These are phyloP conservation scores for Datura wrightii DNA, from an alignment of 257 asterid genomes.

Conservation along the genomic window DNA sequence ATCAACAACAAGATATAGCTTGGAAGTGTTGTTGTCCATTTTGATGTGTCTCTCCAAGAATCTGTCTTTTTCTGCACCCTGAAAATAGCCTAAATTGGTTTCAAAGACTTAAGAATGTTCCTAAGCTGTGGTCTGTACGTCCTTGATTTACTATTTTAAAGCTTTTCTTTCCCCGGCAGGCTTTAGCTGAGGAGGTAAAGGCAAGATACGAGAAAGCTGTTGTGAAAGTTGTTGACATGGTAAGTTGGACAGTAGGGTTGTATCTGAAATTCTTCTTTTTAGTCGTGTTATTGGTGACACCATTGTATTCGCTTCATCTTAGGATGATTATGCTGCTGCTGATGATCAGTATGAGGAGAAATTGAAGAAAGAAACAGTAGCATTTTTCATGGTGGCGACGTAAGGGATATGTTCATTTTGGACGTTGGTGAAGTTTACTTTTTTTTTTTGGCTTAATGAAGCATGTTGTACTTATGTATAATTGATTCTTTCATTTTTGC, in stretches of 20 bases:
- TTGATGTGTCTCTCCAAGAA: too few species aligned
- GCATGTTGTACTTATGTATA: background rate
- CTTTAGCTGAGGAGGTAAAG: conserved; percentile 72
- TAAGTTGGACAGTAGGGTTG: conserved; percentile 38
- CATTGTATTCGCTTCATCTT: background rate
- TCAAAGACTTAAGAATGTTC: too few species aligned
- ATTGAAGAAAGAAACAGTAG: conserved; percentile 69
- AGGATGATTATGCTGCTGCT: conserved; percentile 84
- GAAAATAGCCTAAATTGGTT: background rate
- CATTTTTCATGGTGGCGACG: conserved; percentile 83
- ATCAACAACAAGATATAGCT: too few species aligned
- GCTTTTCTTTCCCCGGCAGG: conserved; percentile 37
- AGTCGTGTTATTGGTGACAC: background rate
- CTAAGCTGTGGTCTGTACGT: background rate
- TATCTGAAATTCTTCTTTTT: background rate
- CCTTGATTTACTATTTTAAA: background rate
- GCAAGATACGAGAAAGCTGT: conserved; percentile 77
- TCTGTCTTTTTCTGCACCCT: too few species aligned
- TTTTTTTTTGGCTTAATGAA: conserved; percentile 8
- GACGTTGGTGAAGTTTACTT: background rate
- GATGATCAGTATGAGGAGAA: conserved; percentile 76
- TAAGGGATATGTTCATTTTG: conserved; percentile 42
- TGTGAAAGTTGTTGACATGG: conserved; percentile 78
- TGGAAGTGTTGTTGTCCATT: too few species aligned
- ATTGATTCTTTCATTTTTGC: conserved; percentile 31